Percentiles rank a stretch among this genome's conserved stretches.
phyloP scores from a whole-genome alignment of 768 basidiomycete species.

The Pleurotus pulmonarius region DNA sequence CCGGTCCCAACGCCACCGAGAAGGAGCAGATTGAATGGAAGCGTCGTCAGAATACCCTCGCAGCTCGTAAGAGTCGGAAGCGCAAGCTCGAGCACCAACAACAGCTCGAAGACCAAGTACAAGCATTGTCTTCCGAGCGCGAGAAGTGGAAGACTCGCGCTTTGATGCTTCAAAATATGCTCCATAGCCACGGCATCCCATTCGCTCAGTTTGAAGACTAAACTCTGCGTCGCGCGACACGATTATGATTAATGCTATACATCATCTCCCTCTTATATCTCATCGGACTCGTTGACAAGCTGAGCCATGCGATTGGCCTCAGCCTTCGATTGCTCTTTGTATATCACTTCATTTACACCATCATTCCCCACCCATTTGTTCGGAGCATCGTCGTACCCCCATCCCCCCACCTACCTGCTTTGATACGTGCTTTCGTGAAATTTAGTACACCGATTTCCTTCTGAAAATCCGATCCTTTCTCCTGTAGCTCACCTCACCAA shows the following conservation, averaged over 20 bases:
- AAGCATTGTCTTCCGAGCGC: slow-evolving; percentile 49
- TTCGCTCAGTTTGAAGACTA: slow-evolving; percentile 42
- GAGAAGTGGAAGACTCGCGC: slow-evolving; percentile 64
- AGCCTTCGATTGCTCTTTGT: slow-evolving; percentile 16
- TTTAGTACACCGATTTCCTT: not conserved
- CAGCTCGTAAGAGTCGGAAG: slow-evolving; percentile 75
- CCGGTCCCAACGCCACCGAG: slow-evolving; percentile 37
- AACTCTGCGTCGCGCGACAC: not conserved
- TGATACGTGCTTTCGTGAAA: slow-evolving; percentile 3
- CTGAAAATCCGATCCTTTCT: not conserved
- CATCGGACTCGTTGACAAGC: slow-evolving; percentile 1
- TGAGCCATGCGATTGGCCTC: slow-evolving; percentile 3
- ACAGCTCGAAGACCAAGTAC: slow-evolving; percentile 56
- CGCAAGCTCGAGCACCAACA: slow-evolving; percentile 70
- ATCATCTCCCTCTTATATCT: not conserved
- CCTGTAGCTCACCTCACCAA: not conserved
- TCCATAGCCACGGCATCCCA: slow-evolving; percentile 53
- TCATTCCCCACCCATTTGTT: slow-evolving; percentile 13
- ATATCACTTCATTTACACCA: slow-evolving; percentile 9
- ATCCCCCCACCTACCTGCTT: not conserved
- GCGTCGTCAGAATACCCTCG: slow-evolving; percentile 80
- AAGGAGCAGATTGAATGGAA: slow-evolving; percentile 75
- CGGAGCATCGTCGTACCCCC: slow-evolving; percentile 16
- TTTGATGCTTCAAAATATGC: slow-evolving; percentile 43
- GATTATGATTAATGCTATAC: not conserved